phyloP scores from a whole-genome alignment of 352 stramenopile genomes.

The Pythium dissimile region DNA sequence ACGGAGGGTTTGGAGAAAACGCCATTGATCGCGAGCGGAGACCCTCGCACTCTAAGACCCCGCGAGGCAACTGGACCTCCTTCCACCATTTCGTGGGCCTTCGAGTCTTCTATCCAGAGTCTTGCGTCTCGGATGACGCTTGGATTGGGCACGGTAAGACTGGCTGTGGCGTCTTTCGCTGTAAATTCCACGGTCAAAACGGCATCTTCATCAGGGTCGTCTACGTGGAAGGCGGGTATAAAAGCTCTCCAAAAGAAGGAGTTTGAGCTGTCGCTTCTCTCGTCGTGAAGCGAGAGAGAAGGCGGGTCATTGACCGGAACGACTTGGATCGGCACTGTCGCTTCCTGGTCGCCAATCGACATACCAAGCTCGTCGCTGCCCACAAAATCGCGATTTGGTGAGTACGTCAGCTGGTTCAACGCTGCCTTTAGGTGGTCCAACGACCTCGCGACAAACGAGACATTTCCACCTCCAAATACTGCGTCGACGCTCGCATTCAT shows the following conservation, averaged over 20 bases:
- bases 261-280: not conserved
- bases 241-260: slow-evolving; percentile 20
- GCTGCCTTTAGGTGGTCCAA: not conserved
- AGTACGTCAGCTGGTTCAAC: slow-evolving; percentile 4
- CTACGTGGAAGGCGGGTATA: slow-evolving; percentile 29
- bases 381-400: not conserved
- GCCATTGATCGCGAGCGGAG: not conserved
- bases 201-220: slow-evolving; percentile 34
- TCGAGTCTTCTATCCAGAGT: not conserved
- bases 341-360: not conserved
- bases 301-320: slow-evolving; percentile 25
- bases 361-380: not conserved
- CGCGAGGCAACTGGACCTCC: too few relatives aligned
- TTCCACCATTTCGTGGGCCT: not conserved
- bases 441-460: not conserved
- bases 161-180: not conserved
- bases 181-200: slow-evolving; percentile 30
- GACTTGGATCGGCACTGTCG: slow-evolving; percentile 12
- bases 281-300: not conserved
- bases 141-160: not conserved
- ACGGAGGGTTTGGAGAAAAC: not conserved
- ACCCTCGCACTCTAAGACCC: not conserved
- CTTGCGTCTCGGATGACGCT: not conserved
- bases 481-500: not conserved
- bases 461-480: not conserved